phyloP scores from a whole-genome alignment of 2,329 filamentous ascomycete species.

The Colletotrichum costaricense region DNA sequence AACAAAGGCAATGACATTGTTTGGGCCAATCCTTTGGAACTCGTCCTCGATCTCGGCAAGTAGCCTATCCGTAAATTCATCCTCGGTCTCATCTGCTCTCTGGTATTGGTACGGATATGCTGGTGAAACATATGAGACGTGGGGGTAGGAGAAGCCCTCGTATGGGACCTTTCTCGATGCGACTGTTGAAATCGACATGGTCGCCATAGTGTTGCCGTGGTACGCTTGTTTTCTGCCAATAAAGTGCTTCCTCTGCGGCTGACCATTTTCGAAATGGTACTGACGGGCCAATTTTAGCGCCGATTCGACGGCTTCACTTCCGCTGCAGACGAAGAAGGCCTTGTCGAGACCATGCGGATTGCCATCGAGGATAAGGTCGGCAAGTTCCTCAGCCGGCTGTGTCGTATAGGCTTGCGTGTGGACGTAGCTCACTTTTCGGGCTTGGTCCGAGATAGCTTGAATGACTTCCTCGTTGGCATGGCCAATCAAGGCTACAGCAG shows the following conservation, averaged over 20 bases:
- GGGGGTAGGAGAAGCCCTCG: constrained; percentile 39
- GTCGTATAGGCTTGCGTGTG: constrained; percentile 53
- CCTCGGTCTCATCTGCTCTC: constrained; percentile 48
- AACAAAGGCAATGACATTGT: constrained; percentile 60
- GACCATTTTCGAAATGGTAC: constrained; percentile 55
- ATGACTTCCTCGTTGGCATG: constrained; percentile 44
- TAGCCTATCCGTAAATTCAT: constrained; percentile 52
- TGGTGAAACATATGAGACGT: constrained; percentile 46
- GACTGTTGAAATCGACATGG: constrained; percentile 52
- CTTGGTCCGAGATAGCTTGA: constrained; percentile 43
- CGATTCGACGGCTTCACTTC: constrained; percentile 55
- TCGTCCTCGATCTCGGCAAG: constrained; percentile 59
- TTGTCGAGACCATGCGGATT: constrained; percentile 32
- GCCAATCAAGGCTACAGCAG: constrained; percentile 47
- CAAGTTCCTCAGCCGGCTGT: constrained; percentile 50
- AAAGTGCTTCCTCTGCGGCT: constrained; percentile 51
- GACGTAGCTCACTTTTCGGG: constrained; percentile 43
- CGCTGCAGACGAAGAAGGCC: constrained; percentile 37
- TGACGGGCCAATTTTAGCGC: constrained; percentile 61
- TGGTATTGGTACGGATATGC: constrained; percentile 58
- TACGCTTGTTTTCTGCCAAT: constrained; percentile 59
- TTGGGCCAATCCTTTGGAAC: constrained; percentile 56
- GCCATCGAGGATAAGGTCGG: constrained; percentile 37
- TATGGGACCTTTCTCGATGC: constrained; percentile 42
- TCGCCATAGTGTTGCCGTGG: constrained; percentile 62